Base-by-base conservation (phyloP, 2,329 filamentous ascomycete genomes). In the Tolypocladium endophyticum region DNA sequence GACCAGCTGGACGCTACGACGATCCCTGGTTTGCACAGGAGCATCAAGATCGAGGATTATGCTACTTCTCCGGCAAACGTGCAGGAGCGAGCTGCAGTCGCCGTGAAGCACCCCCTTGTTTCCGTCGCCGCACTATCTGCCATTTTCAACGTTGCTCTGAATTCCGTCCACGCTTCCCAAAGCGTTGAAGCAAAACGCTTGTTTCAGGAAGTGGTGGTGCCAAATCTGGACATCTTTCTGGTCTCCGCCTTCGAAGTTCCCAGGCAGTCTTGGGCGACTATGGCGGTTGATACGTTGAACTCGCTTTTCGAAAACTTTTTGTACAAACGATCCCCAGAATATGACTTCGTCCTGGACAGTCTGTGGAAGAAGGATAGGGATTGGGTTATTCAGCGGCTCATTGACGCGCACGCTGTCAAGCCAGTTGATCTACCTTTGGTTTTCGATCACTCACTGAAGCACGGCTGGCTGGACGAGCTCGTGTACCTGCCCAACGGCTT, bases 331-430 rank as follows among this genome's bases (percentile, higher is more conserved):
- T 86, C 91, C 14, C 81, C 87, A 5, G 85, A 92, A 59, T 89
- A 90, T 71, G 87, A 92, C 64, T 95, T 97, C 63, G 93, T 96
- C 18, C 82, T 99, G 60, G 88, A 96, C 69, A 92, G 91, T 61
- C 77, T 96, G 7, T 97, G 93, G 92, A 87, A 88, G 65, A 92
- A 94, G 70, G 91, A 97, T 70, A 89, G 87, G 65, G 82, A 87
- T 25, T 97, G 92, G 88, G 89, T 97, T 20, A 87, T 87, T 12
- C 84, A 87, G 64, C 86, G 89, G 61, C 84, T 99, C 39, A 85
- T 93, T 71, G 87, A 87, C 47, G 88, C 95, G 56, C 90, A 95
- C 68, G 90, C 91, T 9, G 77, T 88, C 56, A 87, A 90, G 68
- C 89, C 76, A n/a, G 71, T 72, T 5, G 76, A 78, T 60, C 67